Evolutionary conservation across 75 land plant genomes (phyloP).

Genomic region (Ceratopteris richardii): DNA sequence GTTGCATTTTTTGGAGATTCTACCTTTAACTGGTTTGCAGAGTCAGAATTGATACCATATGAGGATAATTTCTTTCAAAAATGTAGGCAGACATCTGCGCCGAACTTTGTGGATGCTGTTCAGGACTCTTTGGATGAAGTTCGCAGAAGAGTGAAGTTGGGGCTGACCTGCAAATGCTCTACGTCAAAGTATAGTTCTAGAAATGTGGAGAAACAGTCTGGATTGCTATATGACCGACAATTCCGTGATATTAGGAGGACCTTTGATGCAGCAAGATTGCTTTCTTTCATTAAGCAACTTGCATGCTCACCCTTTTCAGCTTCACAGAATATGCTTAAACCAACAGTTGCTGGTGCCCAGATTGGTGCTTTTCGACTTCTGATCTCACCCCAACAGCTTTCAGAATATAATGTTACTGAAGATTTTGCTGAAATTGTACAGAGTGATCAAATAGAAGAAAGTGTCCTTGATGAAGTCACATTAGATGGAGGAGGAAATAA

Average conservation of each 20-base stretch:
- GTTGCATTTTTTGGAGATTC: slow-evolving; percentile 78
- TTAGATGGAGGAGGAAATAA: neutral
- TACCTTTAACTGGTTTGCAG: slow-evolving; percentile 74
- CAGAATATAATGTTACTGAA: neutral
- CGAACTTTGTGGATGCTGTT: slow-evolving; percentile 53
- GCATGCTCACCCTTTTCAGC: slow-evolving; percentile 27
- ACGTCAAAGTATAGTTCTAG: neutral
- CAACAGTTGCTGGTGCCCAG: slow-evolving; percentile 41
- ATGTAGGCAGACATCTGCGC: slow-evolving; percentile 35
- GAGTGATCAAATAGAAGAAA: too few relatives aligned
- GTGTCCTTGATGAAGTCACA: neutral
- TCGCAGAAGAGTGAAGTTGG: slow-evolving; percentile 42
- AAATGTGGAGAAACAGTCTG: neutral
- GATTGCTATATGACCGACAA: slow-evolving; percentile 3
- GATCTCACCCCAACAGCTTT: neutral
- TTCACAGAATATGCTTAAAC: slow-evolving; percentile 26
- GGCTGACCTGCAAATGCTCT: slow-evolving; percentile 37
- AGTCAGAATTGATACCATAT: slow-evolving; percentile 56
- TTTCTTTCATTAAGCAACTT: slow-evolving; percentile 28
- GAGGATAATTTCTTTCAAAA: slow-evolving; percentile 44
- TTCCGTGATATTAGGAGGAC: slow-evolving; percentile 4
- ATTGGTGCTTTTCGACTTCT: slow-evolving; percentile 28
- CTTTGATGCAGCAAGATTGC: slow-evolving; percentile 36
- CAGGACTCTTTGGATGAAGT: slow-evolving; percentile 65
- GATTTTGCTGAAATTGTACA: neutral